Base-by-base conservation (phyloP, 805 yeast genomes). In the Pichia nanzhaoensis region DNA sequence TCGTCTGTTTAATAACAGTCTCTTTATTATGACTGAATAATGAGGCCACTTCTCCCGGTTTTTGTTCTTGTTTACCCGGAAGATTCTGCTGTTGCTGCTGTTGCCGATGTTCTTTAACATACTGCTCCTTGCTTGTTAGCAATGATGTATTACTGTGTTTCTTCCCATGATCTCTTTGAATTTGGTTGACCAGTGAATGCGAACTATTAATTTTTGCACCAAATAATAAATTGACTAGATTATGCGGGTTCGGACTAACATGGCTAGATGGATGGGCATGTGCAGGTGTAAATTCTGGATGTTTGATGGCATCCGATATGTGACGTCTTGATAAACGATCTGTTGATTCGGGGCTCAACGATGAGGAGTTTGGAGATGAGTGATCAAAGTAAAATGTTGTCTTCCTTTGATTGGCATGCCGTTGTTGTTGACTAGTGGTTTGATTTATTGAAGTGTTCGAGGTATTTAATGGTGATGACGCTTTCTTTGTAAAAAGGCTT, bases 281-380 rank as follows among this genome's bases (percentile, higher is more conserved):
- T 24, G 10, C n/a, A n/a, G n/a, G n/a, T n/a, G n/a, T n/a, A n/a
- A n/a, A n/a, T n/a, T n/a, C n/a, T 27, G 21, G n/a, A 24, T 21
- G 18, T 31, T 32, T 27, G 17, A 35, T 41, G n/a, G 37, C 19
- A 14, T 21, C n/a, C 32, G 20, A 13, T 37, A 39, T 30, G 39
- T 46, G 34, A 44, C 52, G 18, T 44, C 52, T 22, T 39, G 36
- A 19, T 36, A 20, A 4, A 3, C n/a, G 16, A 27, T 40, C 12
- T 5, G 22, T 16, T 37, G 40, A 18, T 13, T 30, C 16, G 34
- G 38, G 49, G 17, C 43, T 43, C 12, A 39, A 16, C 35, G 49
- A 34, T 36, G 31, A 16, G 12, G 52, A 42, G 20, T 43, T 30
- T 33, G 52, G 42, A 28, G 55, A 35, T 16, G 46, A 42, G 3